Evolutionary conservation across 2,329 filamentous ascomycete genomes (phyloP).

Genomic region (Epicoccum sorghinum): DNA sequence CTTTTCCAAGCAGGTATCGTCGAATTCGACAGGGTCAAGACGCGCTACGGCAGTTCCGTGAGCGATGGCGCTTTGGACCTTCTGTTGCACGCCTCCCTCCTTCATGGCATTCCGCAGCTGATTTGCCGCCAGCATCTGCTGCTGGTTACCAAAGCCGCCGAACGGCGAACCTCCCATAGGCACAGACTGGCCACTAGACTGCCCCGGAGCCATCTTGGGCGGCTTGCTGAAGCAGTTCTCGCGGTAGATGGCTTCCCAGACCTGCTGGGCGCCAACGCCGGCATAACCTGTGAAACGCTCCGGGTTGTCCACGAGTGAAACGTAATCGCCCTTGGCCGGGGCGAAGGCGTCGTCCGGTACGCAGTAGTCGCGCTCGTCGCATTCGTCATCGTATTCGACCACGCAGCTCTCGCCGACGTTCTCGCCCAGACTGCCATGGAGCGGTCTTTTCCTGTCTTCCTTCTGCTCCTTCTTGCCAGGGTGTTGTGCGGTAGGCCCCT

Average conservation of each 20-base stretch:
- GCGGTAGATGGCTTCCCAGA: constrained; percentile 96
- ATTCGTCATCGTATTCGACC: constrained; percentile 96
- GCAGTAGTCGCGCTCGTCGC: constrained; percentile 95
- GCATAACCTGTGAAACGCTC: constrained; percentile 95
- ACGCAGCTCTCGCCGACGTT: constrained; percentile 94
- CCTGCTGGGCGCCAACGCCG: constrained; percentile 81
- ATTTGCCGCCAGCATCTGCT: constrained; percentile 61
- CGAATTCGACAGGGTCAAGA: constrained; percentile 72
- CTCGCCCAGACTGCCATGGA: constrained; percentile 83
- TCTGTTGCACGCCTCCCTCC: constrained; percentile 65
- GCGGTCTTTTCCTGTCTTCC: constrained; percentile 72
- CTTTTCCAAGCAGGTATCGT: constrained; percentile 96
- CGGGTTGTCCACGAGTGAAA: constrained; percentile 90
- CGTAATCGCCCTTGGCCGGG: constrained; percentile 89
- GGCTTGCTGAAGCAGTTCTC: constrained; percentile 88
- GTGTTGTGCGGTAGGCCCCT: constrained; percentile 89
- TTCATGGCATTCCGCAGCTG: constrained; percentile 67
- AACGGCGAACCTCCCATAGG: constrained; percentile 47
- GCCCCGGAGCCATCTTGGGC: constrained; percentile 28
- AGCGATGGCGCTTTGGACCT: constrained; percentile 62
- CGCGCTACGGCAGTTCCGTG: constrained; percentile 62
- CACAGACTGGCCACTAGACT: constrained; percentile 42
- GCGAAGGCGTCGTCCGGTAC: constrained; percentile 92
- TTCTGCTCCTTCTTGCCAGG: constrained; percentile 76
- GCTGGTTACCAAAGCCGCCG: constrained; percentile 51